Evolutionary conservation across 2,329 filamentous ascomycete species (phyloP).

Genomic region (Sporothrix protearum): DNA sequence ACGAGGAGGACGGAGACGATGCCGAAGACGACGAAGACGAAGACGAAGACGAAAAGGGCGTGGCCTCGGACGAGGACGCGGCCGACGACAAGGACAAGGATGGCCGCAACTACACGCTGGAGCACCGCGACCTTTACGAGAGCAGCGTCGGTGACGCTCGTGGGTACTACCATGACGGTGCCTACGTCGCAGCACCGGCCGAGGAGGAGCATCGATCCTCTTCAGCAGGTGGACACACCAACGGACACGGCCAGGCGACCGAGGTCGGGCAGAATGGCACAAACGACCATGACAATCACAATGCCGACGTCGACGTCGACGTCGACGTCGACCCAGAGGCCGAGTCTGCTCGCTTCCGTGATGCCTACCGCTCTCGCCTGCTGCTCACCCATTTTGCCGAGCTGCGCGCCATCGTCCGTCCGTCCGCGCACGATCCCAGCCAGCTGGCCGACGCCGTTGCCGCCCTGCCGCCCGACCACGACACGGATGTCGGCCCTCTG

Average conservation of each 20-base stretch:
- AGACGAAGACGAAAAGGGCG: conserved; percentile 36
- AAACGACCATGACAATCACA: no score
- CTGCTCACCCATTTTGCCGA: conserved; percentile 56
- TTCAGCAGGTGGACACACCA: conserved; percentile 21
- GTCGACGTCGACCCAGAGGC: conserved; percentile 31
- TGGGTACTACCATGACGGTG: conserved; percentile 73
- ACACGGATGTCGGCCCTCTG: conserved; percentile 54
- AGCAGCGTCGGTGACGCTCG: conserved; percentile 50
- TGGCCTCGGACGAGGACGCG: conserved; percentile 30
- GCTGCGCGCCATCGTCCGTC: conserved; percentile 61
- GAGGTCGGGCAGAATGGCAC: background rate
- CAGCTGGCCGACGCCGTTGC: conserved; percentile 46
- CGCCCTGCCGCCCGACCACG: conserved; percentile 52
- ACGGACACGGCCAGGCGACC: conserved; percentile 23
- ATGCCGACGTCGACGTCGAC: conserved; percentile 32
- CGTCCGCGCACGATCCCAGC: conserved; percentile 38
- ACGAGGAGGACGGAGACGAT: background rate
- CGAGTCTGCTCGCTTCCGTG: conserved; percentile 44
- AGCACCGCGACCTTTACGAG: conserved; percentile 47
- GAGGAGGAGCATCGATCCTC: conserved; percentile 29
- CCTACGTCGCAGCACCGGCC: conserved; percentile 64
- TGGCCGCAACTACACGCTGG: conserved; percentile 32
- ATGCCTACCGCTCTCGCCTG: conserved; percentile 66
- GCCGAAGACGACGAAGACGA: conserved; percentile 33
- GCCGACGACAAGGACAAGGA: conserved; percentile 30